Base-by-base conservation (phyloP, 176 grass and related monocot genomes). In the Cenchrus fungigraminus region DNA sequence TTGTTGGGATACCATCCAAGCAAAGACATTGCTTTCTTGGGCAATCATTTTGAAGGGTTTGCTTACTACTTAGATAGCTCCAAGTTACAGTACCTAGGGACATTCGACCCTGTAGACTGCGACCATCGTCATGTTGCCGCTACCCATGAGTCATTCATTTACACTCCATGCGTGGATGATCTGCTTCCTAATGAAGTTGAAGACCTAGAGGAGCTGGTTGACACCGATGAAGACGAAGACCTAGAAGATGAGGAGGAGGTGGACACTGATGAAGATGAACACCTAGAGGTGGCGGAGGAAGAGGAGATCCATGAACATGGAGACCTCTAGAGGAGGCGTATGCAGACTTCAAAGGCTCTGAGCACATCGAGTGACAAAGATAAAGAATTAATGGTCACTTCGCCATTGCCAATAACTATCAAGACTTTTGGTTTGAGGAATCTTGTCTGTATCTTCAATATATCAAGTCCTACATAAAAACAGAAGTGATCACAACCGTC, bases 1-100 rank as follows among this genome's bases (percentile, higher is more conserved):
- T 71, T 83, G 3, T 25, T 81, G 19, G 70, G 81, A 31, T 83
- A 40, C 29, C 58, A 83, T 83, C 70, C 70, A 64, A n/a, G 2
- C 28, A 83, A 52, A 52, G 57, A 83, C 8, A 51, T 74, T 64
- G 46, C 8, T 65, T 83, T 83, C 17, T 22, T 83, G 8, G 58
- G 70, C 2, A 12, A 82, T 6, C 0, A 0, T 56, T 57, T 58
- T 3, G 32, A 58, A 6, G 79, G 79, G 12, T 70, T 81, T 54
- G 79, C 53, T 29, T 82, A 71, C 79, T 82, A 58, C 8, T 22
- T 82, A 8, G 14, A 4, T 71, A 31, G 8, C 32, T 82, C 79
- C 14, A 82, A 71, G 79, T 43, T 81, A 62, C 19, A 56, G 8
- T 81, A 81, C 2, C n/a, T 70, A 5, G 79, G 79, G 31, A 44